Base-by-base conservation (phyloP, 164 flowering plant genomes). In the Piper longum region DNA sequence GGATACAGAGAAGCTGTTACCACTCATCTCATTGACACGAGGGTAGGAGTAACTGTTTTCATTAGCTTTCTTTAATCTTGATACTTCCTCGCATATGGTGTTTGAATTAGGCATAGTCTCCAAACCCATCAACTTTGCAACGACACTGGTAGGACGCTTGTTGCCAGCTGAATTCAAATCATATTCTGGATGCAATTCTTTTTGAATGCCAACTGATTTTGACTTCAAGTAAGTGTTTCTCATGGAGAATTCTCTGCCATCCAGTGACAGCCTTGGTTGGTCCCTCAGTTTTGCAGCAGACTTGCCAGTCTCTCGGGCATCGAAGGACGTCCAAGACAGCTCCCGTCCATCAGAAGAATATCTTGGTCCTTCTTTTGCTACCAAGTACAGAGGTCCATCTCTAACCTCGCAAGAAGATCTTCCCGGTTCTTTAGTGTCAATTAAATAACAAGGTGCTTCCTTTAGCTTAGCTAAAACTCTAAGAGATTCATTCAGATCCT, bases 71-170 rank as follows among this genome's bases (percentile, higher is more conserved):
- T 48, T 43, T 26, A 54, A 64, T 45, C 59, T 61, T 40, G 63
- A 62, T 58, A 69, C 74, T 39, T 18, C 66, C 42, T 70, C 76
- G 41, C 54, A 63, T 41, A 64, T 48, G 17, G 77, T 45, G 17
- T 16, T 56, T 16, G 76, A 42, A 62, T 75, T 84, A 45, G 96
- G 81, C 64, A 82, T 64, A 43, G 73, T 69, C 52, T 88, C 95
- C 71, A 92, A 79, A 16, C 96, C 96, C 96, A 89, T 92, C 76
- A 89, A 69, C 71, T 85, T 91, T 41, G 95, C 98, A 45, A 91
- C 95, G 48, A 91, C 83, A 62, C 86, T 77, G 18, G 85, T 77
- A 66, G 81, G 82, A 41, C 83, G 76, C 61, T 78, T 76, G 36
- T 26, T 26, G 45, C 65, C 43, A 55, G 60, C 78, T 4, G 54